Conservation (phyloP, 345 rosid genomes). For the Corchorus capsularis region DNA sequence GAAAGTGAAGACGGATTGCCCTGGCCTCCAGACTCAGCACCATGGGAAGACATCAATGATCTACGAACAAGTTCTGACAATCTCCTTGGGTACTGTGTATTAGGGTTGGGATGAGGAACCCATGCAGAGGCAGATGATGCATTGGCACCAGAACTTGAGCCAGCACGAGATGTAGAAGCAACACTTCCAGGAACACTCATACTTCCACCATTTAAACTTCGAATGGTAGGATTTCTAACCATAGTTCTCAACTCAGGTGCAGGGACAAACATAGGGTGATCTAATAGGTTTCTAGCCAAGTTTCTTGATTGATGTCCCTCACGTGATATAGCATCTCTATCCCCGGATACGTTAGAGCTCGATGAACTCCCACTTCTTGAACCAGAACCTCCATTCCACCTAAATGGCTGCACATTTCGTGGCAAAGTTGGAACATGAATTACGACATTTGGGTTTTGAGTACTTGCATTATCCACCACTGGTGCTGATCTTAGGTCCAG, state of each 20-base stretch:
- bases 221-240: constrained; percentile 40
- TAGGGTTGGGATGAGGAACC: constrained; percentile 52
- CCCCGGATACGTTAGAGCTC: constrained; percentile 39
- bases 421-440: constrained; percentile 53
- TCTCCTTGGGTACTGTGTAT: constrained; percentile 57
- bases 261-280: constrained; percentile 53
- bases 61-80: constrained; percentile 69
- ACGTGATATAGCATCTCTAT: constrained; percentile 34
- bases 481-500: constrained; percentile 46
- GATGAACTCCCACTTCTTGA: constrained; percentile 43
- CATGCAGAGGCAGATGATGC: constrained; percentile 50
- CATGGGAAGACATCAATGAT: constrained; percentile 59
- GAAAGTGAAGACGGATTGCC: constrained; percentile 38
- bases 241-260: constrained; percentile 48
- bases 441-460: constrained; percentile 42
- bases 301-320: constrained; percentile 53
- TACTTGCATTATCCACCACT: constrained; percentile 31
- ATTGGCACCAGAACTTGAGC: constrained; percentile 47
- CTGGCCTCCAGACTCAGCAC: constrained; percentile 50
- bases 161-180: constrained; percentile 51
- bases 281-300: constrained; percentile 41
- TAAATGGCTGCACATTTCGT: constrained; percentile 49
- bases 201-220: constrained; percentile 37
- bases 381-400: constrained; percentile 57
- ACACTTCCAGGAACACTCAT: constrained; percentile 45